Conservation (phyloP, 371 early-diverging fungal genomes). For the Mortierella sp. region DNA sequence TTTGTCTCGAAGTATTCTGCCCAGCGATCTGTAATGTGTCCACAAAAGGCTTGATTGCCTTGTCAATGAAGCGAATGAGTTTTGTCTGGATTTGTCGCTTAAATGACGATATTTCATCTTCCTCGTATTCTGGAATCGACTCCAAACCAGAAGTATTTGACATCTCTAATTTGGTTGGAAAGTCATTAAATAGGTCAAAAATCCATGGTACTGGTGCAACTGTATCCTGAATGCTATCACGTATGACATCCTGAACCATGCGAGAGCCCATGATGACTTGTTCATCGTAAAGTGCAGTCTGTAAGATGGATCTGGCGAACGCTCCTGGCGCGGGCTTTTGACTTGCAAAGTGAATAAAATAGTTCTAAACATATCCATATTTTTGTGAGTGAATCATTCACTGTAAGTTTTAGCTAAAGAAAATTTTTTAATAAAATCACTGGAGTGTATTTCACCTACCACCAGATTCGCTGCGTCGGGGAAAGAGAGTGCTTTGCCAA, state of each 20-base stretch:
- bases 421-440: not conserved
- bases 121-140: slow-evolving; percentile 12
- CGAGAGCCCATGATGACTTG: slow-evolving; percentile 42
- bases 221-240: slow-evolving; percentile 36
- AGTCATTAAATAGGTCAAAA: slow-evolving; percentile 29
- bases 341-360: slow-evolving; percentile 60
- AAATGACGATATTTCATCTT: slow-evolving; percentile 3
- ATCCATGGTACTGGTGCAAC: slow-evolving; percentile 41
- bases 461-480: slow-evolving; percentile 29
- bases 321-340: slow-evolving; percentile 66
- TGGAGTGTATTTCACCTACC: slow-evolving; percentile 10
- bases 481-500: slow-evolving; percentile 33
- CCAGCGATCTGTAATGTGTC: slow-evolving; percentile 74
- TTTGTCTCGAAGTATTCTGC: slow-evolving; percentile 79
- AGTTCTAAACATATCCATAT: slow-evolving; percentile 53
- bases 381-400: not conserved
- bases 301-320: slow-evolving; percentile 64
- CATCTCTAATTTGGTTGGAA: slow-evolving; percentile 7
- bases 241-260: slow-evolving; percentile 26
- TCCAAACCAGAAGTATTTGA: not conserved
- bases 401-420: not conserved
- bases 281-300: slow-evolving; percentile 40
- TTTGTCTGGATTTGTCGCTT: slow-evolving; percentile 25
- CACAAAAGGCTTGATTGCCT: slow-evolving; percentile 63
- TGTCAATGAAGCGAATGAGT: slow-evolving; percentile 32